Conservation (phyloP, 2,329 filamentous ascomycete species). For the Lojkania enalia region DNA sequence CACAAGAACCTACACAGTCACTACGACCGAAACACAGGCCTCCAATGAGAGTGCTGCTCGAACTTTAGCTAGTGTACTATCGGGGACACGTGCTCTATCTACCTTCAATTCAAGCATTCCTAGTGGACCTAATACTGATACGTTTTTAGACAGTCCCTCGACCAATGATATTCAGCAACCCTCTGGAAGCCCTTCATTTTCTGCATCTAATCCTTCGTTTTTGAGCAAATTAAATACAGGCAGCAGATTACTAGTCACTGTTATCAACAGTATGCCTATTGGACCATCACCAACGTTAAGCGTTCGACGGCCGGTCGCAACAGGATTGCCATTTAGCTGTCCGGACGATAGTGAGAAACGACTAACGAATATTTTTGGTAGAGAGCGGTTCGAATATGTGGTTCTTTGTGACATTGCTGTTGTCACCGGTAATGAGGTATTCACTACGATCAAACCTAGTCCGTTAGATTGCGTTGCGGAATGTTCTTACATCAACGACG, state of each 20-base stretch:
- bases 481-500: constrained; percentile 34
- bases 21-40: constrained; percentile 2
- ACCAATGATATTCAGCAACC: no score
- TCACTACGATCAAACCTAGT: constrained; percentile 19
- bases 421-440: constrained; percentile 21
- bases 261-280: no score
- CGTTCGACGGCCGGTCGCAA: constrained; percentile 16
- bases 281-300: not conserved
- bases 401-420: constrained; percentile 34
- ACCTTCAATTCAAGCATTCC: no score
- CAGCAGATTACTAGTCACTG: no score
- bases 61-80: no score
- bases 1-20: constrained; percentile 9
- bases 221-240: no score
- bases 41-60: no score
- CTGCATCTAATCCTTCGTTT: no score
- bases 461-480: constrained; percentile 31
- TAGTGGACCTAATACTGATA: no score
- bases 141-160: no score
- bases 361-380: constrained; percentile 30
- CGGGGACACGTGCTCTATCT: no score
- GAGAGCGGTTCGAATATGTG: constrained; percentile 28
- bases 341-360: constrained; percentile 20
- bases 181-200: no score
- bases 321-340: constrained; percentile 31